Base-by-base conservation (phyloP, 192 early-diverging fungal genomes). In the Entomortierella chlamydospora region DNA sequence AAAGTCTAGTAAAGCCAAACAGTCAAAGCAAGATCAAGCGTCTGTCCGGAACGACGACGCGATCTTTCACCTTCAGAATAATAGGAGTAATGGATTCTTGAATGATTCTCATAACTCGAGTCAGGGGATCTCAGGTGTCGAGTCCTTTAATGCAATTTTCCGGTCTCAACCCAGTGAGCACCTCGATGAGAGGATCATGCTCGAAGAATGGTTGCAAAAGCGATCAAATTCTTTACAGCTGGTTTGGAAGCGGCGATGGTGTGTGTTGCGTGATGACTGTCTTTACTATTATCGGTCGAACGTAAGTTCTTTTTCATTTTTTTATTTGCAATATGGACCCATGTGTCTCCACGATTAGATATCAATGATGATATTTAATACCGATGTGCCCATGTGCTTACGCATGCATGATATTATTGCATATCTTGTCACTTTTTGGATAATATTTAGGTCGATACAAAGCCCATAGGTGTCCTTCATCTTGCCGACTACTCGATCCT, bases 211-310 rank as follows among this genome's bases (percentile, higher is more conserved):
- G 73, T 66, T 78, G 4, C 61, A 69, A 45, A 78, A 78, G 47
- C 17, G 74, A 12, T 78, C 74, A 0, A 42, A 34, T 1, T 64
- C 67, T 9, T 42, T 78, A 18, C 74, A 69, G 18, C 8, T 78
- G 34, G 74, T 78, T 20, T 78, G 67, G 74, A 69, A 68, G 29
- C 59, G 56, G 33, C 66, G 74, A 9, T 78, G 74, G 74, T 78
- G 74, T 60, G 74, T 78, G 25, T 49, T 78, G 5, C 65, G 66
- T 4, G 49, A 78, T 43, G 56, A 60, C 15, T 59, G 67, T 50
- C 57, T 78, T 1, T 69, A 33, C 26, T 78, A 70, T 37, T 78
- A 69, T 51, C 66, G 67, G 5, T 54, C 60, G 5, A 60, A 78
- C 34, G 74, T 78, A 58, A 64, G 66, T 55, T 34, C 47, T 11